phyloP scores from a whole-genome alignment of 208 protist genomes.

The Leishmania amazonensis region DNA sequence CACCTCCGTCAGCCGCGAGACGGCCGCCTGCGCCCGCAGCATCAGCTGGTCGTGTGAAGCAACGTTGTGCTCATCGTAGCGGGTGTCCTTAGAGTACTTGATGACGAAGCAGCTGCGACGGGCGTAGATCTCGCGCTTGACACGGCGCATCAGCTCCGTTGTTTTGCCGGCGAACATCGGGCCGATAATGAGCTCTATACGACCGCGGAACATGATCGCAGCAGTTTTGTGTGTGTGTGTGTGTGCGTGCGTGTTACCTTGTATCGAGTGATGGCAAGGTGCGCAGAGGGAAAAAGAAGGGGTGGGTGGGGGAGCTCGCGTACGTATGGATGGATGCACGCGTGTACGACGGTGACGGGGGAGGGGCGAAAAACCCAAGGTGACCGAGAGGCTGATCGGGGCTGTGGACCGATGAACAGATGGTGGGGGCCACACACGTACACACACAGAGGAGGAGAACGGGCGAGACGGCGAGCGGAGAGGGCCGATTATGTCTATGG shows the following conservation, averaged over 20 bases:
- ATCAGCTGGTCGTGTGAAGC: conserved; percentile 83
- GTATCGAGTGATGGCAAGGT: neutral
- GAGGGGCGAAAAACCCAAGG: neutral
- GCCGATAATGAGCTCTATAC: conserved; percentile 93
- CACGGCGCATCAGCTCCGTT: conserved; percentile 92
- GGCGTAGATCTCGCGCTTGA: conserved; percentile 84
- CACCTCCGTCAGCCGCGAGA: conserved; percentile 62
- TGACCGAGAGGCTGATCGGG: neutral
- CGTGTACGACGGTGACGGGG: neutral
- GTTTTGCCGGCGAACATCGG: conserved; percentile 97
- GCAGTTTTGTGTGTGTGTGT: neutral
- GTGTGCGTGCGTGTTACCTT: neutral
- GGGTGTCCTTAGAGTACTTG: conserved; percentile 91
- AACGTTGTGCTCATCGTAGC: conserved; percentile 81
- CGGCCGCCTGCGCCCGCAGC: conserved; percentile 66
- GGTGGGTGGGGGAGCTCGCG: neutral
- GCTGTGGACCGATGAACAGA: neutral
- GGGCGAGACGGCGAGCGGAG: too few relatives aligned
- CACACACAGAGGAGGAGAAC: neutral
- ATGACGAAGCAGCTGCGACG: conserved; percentile 86
- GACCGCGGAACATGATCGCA: conserved; percentile 22
- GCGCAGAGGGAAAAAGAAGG: neutral
- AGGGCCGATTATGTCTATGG: neutral
- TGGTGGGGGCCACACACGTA: neutral
- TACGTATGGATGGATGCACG: neutral